Percentiles rank a stretch among this genome's conserved stretches.
phyloP scores from a whole-genome alignment of 345 rosid species.

The Litchi chinensis region DNA sequence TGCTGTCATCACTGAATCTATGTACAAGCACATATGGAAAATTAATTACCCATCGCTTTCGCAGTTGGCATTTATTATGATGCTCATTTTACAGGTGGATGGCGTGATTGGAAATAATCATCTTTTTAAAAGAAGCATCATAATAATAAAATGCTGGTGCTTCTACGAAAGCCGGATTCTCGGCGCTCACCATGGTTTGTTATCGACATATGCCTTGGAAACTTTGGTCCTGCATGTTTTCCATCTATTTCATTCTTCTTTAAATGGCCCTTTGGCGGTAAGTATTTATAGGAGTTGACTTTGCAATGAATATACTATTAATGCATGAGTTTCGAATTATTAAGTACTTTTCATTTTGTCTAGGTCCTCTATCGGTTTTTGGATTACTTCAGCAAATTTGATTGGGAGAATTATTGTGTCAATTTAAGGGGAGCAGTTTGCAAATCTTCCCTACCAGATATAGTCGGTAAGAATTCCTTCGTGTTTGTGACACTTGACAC shows the following conservation, averaged over 20 bases:
- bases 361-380: conserved; percentile 36
- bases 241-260: conserved; percentile 42
- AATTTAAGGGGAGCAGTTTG: conserved; percentile 39
- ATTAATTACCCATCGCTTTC: neutral
- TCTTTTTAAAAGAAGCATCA: conserved; percentile 43
- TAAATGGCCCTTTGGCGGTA: conserved; percentile 40
- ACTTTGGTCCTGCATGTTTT: conserved; percentile 42
- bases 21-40: neutral
- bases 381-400: conserved; percentile 44
- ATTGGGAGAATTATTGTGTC: conserved; percentile 42
- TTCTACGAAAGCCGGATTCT: conserved; percentile 50
- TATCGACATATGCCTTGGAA: conserved; percentile 52
- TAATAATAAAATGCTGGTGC: conserved; percentile 49
- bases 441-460: conserved; percentile 31
- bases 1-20: neutral
- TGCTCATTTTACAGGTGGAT: conserved; percentile 37
- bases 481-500: neutral
- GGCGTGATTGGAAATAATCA: conserved; percentile 34
- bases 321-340: conserved; percentile 10
- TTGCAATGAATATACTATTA: neutral
- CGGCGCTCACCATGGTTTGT: conserved; percentile 48
- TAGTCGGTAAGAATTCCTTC: conserved; percentile 34
- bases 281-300: conserved; percentile 9
- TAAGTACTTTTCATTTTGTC: neutral
- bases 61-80: conserved; percentile 2